Base-by-base conservation (phyloP, 169 alveolate genomes). In the Besnoitia besnoiti region DNA sequence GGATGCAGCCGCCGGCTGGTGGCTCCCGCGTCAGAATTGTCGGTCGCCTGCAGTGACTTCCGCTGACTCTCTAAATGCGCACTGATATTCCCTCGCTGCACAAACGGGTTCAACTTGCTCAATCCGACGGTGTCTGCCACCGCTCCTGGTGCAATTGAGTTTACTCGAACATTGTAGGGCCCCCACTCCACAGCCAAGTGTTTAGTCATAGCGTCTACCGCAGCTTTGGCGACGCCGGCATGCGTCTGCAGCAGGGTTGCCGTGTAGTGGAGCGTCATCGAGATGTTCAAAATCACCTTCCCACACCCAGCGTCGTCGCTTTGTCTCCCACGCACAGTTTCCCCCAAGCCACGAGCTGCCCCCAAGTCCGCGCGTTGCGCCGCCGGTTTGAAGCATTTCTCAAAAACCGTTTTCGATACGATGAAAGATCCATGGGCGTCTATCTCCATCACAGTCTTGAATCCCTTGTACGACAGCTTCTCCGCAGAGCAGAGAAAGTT, bases 191-290 rank as follows among this genome's bases (percentile, higher is more conserved):
- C 96, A 44, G 99, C 98, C 77, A 97, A 93, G 91, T 95, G 96
- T 92, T 95, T 97, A 30, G 98, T 97, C 46, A 97, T 94, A 21
- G 97, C 94, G 85, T 97, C 98, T 42, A 97, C 92, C 16, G 97
- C 98, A 10, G 98, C 98, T 90, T 96, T 97, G 40, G 99, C 98
- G n/a, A 98, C 97, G 35, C 97, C 97, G 8, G 98, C 97, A 85
- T 97, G 98, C 51, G 96, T 85, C 51, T 91, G 94, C 50, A 91
- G 73, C 16, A 84, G 90, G 2, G 91, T 55, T 2, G 67, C 94
- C 39, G 90, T 80, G 84, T 91, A 91, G 44, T 91, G 94, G 37
- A 82, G 91, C 3, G 94, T 91, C 91, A 47, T 47, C 40, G 94
- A 93, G 51, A 97, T 96, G 85, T 97, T 96, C 37, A 97, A 93